phyloP scores from a whole-genome alignment of 495 filamentous ascomycete species.

The Aspergillus asperescens region DNA sequence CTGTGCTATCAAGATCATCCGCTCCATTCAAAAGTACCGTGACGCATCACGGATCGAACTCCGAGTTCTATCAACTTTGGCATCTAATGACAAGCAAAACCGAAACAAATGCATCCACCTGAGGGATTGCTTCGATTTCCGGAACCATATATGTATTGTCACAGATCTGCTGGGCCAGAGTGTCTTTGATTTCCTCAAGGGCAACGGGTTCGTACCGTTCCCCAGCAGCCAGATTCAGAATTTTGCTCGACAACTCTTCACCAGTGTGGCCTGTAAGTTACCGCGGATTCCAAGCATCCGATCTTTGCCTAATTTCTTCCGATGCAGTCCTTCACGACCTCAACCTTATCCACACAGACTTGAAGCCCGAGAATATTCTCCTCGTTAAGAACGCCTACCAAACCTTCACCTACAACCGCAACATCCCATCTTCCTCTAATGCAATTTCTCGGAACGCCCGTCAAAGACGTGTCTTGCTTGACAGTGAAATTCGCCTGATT shows the following conservation, averaged over 20 bases:
- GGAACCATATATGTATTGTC: slow-evolving; percentile 98
- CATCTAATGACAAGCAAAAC: slow-evolving; percentile 85
- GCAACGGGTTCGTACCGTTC: slow-evolving; percentile 90
- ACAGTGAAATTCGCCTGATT: slow-evolving; percentile 94
- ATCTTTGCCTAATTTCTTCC: slow-evolving; percentile 10
- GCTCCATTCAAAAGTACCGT: slow-evolving; percentile 95
- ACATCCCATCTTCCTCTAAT: slow-evolving; percentile 85
- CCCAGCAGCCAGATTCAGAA: slow-evolving; percentile 98
- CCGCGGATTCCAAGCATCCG: slow-evolving; percentile 1
- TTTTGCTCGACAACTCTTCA: slow-evolving; percentile 91
- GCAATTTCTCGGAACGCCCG: slow-evolving; percentile 70
- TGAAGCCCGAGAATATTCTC: slow-evolving; percentile 98
- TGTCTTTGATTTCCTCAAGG: slow-evolving; percentile 97
- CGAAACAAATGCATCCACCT: slow-evolving; percentile 96
- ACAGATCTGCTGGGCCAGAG: slow-evolving; percentile 94
- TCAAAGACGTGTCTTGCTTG: slow-evolving; percentile 81
- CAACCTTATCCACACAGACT: slow-evolving; percentile 95
- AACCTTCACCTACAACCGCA: slow-evolving; percentile 93
- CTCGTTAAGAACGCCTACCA: slow-evolving; percentile 86
- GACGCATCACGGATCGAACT: slow-evolving; percentile 96
- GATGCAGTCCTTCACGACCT: slow-evolving; percentile 85
- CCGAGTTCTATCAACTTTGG: slow-evolving; percentile 82
- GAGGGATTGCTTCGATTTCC: slow-evolving; percentile 94
- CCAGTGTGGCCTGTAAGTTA: slow-evolving; percentile 93
- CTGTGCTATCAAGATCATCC: slow-evolving; percentile 95